Percentiles rank a stretch among this genome's conserved stretches.
These are phyloP conservation scores for Exsudoporus frostii DNA, from an alignment of 768 basidiomycete species.

Conservation along the genomic window DNA sequence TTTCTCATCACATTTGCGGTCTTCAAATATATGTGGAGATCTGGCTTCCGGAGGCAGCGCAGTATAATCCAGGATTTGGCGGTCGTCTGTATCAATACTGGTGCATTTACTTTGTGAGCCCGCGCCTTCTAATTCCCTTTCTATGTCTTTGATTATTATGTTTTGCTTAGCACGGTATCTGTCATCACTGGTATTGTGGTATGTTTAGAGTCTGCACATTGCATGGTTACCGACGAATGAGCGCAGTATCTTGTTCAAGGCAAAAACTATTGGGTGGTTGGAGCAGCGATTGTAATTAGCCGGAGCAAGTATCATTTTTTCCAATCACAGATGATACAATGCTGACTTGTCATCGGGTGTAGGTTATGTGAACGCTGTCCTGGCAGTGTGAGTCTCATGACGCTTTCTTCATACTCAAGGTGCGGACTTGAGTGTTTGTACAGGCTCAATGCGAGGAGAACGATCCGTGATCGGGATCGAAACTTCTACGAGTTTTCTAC, in stretches of 20 bases:
- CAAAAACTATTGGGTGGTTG: neutral
- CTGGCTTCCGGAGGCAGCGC: slow-evolving; percentile 9
- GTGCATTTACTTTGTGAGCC: slow-evolving; percentile 12
- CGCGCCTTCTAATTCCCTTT: neutral
- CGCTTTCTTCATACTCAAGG: neutral
- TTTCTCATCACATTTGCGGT: neutral
- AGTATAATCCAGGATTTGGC: slow-evolving; percentile 8
- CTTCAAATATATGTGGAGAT: slow-evolving; percentile 19
- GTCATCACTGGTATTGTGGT: slow-evolving; percentile 2
- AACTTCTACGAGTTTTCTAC: neutral
- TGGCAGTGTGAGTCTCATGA: slow-evolving; percentile 9
- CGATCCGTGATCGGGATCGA: slow-evolving; percentile 3
- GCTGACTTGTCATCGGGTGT: neutral
- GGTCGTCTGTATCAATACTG: slow-evolving; percentile 11
- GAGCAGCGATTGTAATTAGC: neutral
- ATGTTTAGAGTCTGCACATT: neutral
- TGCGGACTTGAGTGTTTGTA: neutral
- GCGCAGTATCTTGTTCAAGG: slow-evolving; percentile 4
- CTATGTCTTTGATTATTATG: neutral
- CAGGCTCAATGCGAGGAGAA: slow-evolving; percentile 11
- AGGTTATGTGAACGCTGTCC: slow-evolving; percentile 15
- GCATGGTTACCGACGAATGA: neutral
- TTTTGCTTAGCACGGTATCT: neutral
- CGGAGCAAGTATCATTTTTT: slow-evolving; percentile 1
- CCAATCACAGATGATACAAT: neutral